phyloP scores from a whole-genome alignment of 2,329 filamentous ascomycete species.

The Diplodia seriata region DNA sequence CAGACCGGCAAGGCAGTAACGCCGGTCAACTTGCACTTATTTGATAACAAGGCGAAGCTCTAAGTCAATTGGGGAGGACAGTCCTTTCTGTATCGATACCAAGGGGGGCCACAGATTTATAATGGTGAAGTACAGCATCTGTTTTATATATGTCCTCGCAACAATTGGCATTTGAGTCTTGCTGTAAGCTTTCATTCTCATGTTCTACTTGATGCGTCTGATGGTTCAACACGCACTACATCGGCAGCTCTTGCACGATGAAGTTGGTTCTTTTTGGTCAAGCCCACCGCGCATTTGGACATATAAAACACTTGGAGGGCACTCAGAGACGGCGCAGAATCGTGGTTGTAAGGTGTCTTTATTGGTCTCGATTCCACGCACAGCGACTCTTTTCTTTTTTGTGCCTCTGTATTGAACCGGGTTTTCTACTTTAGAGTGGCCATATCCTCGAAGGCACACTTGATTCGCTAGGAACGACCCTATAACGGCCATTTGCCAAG shows the following conservation, averaged over 20 bases:
- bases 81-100: conserved; percentile 22
- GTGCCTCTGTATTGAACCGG: not conserved
- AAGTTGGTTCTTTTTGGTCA: too few species aligned
- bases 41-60: conserved; percentile 45
- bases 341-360: not conserved
- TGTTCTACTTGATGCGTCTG: not conserved
- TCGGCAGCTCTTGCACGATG: too few species aligned
- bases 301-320: too few species aligned
- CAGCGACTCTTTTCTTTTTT: not conserved
- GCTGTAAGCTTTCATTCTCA: not conserved
- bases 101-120: not conserved
- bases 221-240: too few species aligned
- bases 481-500: too few species aligned
- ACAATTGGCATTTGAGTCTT: not conserved
- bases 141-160: not conserved
- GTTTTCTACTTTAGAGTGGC: not conserved
- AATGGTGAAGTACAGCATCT: conserved; percentile 3
- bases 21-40: conserved; percentile 67
- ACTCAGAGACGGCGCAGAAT: not conserved
- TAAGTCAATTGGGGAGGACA: not conserved
- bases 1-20: conserved; percentile 61
- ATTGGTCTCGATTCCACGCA: conserved; percentile 1
- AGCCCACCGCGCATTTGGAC: too few species aligned
- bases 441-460: not conserved
- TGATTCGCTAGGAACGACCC: not conserved